phyloP scores from a whole-genome alignment of 2,329 filamentous ascomycete species.

The Colletotrichum trifolii region DNA sequence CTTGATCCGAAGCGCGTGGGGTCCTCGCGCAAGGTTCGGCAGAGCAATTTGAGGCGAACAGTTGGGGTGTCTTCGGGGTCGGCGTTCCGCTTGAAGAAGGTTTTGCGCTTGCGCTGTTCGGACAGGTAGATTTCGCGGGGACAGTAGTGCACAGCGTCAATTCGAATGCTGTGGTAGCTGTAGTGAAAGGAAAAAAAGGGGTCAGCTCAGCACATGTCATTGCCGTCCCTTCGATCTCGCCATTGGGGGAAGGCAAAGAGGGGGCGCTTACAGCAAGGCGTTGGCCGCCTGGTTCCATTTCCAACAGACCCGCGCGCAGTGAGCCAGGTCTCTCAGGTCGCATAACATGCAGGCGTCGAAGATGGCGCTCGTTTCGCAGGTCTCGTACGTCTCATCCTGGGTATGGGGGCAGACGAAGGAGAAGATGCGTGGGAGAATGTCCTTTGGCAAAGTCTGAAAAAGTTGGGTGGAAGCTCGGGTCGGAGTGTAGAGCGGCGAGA shows the following conservation, averaged over 20 bases:
- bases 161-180: constrained; percentile 89
- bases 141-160: constrained; percentile 96
- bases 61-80: constrained; percentile 84
- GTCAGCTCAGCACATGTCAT: constrained; percentile 19
- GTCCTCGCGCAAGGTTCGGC: constrained; percentile 84
- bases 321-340: constrained; percentile 87
- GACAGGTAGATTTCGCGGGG: constrained; percentile 84
- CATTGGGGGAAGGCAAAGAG: constrained; percentile 9
- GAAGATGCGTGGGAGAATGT: constrained; percentile 83
- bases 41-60: constrained; percentile 80
- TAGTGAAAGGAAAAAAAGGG: constrained; percentile 23
- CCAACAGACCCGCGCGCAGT: constrained; percentile 79
- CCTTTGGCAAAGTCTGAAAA: constrained; percentile 69
- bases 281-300: constrained; percentile 72
- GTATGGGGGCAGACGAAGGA: constrained; percentile 85
- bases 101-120: constrained; percentile 80
- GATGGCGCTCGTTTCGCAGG: constrained; percentile 82
- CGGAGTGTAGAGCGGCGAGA: constrained; percentile 46
- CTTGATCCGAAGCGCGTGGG: constrained; percentile 73
- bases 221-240: constrained; percentile 4
- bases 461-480: constrained; percentile 53
- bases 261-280: constrained; percentile 68
- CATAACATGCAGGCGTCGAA: constrained; percentile 92
- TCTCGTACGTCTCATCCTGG: constrained; percentile 80
- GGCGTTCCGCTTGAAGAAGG: constrained; percentile 79